Evolutionary conservation across 2,329 filamentous ascomycete genomes (phyloP), one percentile per base, ranked within the genome.

Genomic region (Colletotrichum tropicicola): DNA sequence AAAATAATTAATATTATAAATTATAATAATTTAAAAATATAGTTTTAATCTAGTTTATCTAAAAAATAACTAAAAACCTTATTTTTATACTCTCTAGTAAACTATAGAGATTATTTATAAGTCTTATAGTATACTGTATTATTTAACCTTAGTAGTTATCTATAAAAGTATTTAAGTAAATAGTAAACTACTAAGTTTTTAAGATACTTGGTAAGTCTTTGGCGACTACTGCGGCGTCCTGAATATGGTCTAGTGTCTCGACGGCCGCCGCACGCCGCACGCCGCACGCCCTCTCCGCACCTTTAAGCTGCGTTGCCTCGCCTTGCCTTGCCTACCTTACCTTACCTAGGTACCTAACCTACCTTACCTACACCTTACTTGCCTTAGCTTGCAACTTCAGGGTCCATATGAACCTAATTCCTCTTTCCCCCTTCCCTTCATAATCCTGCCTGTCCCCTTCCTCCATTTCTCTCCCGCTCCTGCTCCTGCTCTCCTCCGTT

Each of bases 331-430:
- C 54, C 55, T 49, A 27, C 30, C 37, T 35, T 47, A 21, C 27
- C 56, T 59, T 59, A 52, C 35, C 35, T 41, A 13, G 35, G 52
- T 17, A 17, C n/a, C 39, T 43, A 17, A 9, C 39, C 41, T 43
- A 35, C 12, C n/a, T 35, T 35, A 15, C 32, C n/a, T n/a, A n/a
- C n/a, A n/a, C 59, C 59, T 58, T 27, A 13, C 45, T 28, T 49
- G 43, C n/a, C n/a, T n/a, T n/a, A n/a, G 23, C 60, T 63, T 62
- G 57, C 55, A 52, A 53, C 56, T 60, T 60, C 61, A 54, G 57
- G 61, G 61, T 55, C 56, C 61, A 54, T 65, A 60, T 43, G 61
- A 64, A 64, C 56, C 61, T 49, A 61, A 63, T 63, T 47, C 59
- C 23, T 63, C 59, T 57, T 51, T 51, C 35, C 57, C 56, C 60